A percentile compares a stretch with the other conserved stretches of the same genome.
These are phyloP conservation scores for Russula virescens DNA, from an alignment of 768 basidiomycete species.

Conservation along the genomic window DNA sequence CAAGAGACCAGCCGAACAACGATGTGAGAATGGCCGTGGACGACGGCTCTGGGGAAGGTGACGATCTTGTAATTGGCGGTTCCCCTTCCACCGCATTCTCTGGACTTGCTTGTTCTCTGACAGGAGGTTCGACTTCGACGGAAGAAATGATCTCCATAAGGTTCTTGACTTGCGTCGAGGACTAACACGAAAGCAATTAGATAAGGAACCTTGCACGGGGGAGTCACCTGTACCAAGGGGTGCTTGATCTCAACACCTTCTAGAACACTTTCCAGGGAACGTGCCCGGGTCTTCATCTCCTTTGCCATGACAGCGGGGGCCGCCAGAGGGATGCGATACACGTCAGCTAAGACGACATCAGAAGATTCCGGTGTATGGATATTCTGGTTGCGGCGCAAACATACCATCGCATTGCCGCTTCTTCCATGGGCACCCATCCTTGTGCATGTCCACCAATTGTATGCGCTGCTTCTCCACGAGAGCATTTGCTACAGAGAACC, in stretches of 20 bases:
- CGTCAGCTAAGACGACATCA: slow-evolving; percentile 5
- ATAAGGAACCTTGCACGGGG: neutral
- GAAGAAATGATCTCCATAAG: slow-evolving; percentile 43
- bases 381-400: slow-evolving; percentile 24
- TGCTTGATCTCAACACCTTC: slow-evolving; percentile 57
- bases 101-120: slow-evolving; percentile 28
- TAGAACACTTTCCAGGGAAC: slow-evolving; percentile 46
- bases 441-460: slow-evolving; percentile 65
- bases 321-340: slow-evolving; percentile 56
- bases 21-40: slow-evolving; percentile 38
- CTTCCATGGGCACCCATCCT: slow-evolving; percentile 82
- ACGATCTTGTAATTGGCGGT: neutral
- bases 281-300: slow-evolving; percentile 53
- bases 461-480: slow-evolving; percentile 68
- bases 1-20: slow-evolving; percentile 46
- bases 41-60: slow-evolving; percentile 29
- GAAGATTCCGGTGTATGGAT: neutral
- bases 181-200: slow-evolving; percentile 36
- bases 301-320: slow-evolving; percentile 57
- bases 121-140: slow-evolving; percentile 19
- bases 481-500: slow-evolving; percentile 45
- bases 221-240: slow-evolving; percentile 51
- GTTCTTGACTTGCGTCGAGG: slow-evolving; percentile 48
- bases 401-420: slow-evolving; percentile 72
- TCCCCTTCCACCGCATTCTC: slow-evolving; percentile 14